Evolutionary conservation across 2,329 filamentous ascomycete genomes (phyloP).

Genomic region (Aspergillus sp.): DNA sequence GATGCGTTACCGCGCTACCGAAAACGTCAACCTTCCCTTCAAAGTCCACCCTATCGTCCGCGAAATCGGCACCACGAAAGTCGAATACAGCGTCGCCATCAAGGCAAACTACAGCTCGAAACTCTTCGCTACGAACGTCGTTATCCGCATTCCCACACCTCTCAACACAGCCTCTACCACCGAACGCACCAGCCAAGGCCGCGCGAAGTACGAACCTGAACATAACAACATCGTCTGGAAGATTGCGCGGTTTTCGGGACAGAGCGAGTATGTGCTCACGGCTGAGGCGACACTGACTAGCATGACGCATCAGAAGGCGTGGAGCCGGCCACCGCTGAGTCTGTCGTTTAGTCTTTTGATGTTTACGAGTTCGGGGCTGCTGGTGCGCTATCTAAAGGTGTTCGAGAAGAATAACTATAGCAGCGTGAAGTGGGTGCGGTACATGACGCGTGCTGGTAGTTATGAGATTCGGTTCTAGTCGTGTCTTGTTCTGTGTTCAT

Average conservation of each 20-base stretch:
- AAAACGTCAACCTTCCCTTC: constrained; percentile 98
- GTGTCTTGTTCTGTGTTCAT: no score
- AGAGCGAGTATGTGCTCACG: constrained; percentile 89
- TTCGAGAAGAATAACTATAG: constrained; percentile 99
- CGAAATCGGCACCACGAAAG: constrained; percentile 92
- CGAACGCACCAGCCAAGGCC: constrained; percentile 88
- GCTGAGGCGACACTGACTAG: constrained; percentile 88
- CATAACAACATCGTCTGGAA: constrained; percentile 99
- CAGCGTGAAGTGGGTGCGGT: constrained; percentile 97
- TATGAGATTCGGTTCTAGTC: constrained; percentile 78
- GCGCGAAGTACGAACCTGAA: constrained; percentile 96
- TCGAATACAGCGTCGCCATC: constrained; percentile 97
- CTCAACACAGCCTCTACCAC: constrained; percentile 93
- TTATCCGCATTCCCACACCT: constrained; percentile 89
- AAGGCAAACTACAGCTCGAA: constrained; percentile 95
- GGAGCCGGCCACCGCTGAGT: constrained; percentile 87
- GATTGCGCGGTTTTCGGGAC: constrained; percentile 96
- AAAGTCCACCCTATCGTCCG: constrained; percentile 98
- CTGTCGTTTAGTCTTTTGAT: constrained; percentile 91
- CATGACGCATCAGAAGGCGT: constrained; percentile 97
- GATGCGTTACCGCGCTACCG: constrained; percentile 96
- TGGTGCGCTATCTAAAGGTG: constrained; percentile 94
- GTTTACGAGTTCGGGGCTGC: constrained; percentile 90
- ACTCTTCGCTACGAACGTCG: constrained; percentile 92
- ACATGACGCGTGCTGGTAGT: constrained; percentile 96